Conservation (phyloP, 2,329 filamentous ascomycete species). For the Fusarium odoratissimum region DNA sequence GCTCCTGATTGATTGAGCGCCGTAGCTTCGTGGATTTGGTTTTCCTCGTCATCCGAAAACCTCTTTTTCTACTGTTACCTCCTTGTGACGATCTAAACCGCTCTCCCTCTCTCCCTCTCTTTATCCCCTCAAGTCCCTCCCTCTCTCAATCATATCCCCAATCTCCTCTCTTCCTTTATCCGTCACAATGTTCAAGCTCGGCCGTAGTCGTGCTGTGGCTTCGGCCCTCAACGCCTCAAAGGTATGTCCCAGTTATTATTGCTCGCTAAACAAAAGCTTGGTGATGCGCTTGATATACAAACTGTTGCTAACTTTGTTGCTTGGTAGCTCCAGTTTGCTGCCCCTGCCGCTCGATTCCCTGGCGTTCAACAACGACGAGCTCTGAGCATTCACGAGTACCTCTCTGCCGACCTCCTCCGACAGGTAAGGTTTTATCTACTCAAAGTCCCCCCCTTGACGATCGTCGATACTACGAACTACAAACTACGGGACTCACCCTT, state of each 20-base stretch:
- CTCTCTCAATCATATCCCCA: conserved; percentile 5
- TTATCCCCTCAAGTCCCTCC: conserved; percentile 10
- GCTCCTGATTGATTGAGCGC: conserved; percentile 33
- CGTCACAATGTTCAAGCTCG: conserved; percentile 83
- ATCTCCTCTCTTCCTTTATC: conserved; percentile 46
- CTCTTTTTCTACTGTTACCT: conserved; percentile 30
- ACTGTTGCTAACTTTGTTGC: conserved; percentile 25
- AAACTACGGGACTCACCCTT: conserved; percentile 19
- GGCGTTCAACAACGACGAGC: conserved; percentile 84
- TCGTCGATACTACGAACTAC: conserved; percentile 26
- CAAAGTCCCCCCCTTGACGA: conserved; percentile 17
- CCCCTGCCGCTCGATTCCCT: conserved; percentile 67
- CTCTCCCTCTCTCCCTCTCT: not conserved
- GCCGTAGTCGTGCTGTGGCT: conserved; percentile 82
- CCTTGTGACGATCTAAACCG: conserved; percentile 13
- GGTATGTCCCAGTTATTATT: conserved; percentile 61
- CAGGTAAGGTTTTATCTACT: conserved; percentile 60
- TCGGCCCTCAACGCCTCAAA: conserved; percentile 82
- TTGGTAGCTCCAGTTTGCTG: conserved; percentile 49
- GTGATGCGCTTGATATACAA: not conserved
- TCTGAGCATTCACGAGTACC: conserved; percentile 98
- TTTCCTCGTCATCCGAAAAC: conserved; percentile 43
- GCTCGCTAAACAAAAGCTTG: conserved; percentile 18
- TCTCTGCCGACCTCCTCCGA: conserved; percentile 90
- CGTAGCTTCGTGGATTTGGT: conserved; percentile 36